Evolutionary conservation across 177 flowering plant genomes (phyloP), one percentile per base, ranked within the genome.

Genomic region (Tripterygium wilfordii): DNA sequence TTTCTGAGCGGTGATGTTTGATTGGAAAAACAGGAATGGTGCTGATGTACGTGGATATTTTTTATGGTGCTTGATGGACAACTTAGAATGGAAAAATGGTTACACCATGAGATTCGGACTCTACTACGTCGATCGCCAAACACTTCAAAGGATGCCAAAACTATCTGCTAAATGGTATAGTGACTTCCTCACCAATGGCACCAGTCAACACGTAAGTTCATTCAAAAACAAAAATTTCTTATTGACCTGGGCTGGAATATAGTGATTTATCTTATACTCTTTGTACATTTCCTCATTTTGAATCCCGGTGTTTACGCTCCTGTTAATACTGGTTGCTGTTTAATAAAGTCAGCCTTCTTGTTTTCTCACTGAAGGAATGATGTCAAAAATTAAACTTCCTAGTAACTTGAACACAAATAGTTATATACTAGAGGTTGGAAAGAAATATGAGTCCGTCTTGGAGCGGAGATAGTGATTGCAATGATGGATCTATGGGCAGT

Each of bases 21-120:
- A 6, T 33, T 3, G 14, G 3, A 9, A 3, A 33, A 4, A 48
- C 45, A 81, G 84, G 67, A 53, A 70, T 20, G 88, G 82, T 13
- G 84, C 80, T 8, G 61, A 81, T 56, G 84, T 78, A 3, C 60
- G 76, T 1, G 82, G 87, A 32, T 80, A 83, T 48, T 80, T 83
- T 36, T 30, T 61, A 19, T 83, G 91, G 91, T 56, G 67, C 2
- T 67, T 83, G 62, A 54, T 83, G 63, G 85, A 78, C 45, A 66
- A 63, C 49, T 80, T 71, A 5, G 84, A 83, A 53, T 78, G 84
- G 87, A 2, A 22, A 2, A 10, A 10, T 21, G 91, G 88, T 1
- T 80, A 68, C 24, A 38, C 36, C 19, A 5, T 32, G 9, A 65
- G 63, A 31, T 80, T 72, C 47, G 91, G 91, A 23, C 65, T 83